Evolutionary conservation across 352 stramenopile genomes (phyloP), one percentile per base, ranked within the genome.

Genomic region (Phytophthora pisi): DNA sequence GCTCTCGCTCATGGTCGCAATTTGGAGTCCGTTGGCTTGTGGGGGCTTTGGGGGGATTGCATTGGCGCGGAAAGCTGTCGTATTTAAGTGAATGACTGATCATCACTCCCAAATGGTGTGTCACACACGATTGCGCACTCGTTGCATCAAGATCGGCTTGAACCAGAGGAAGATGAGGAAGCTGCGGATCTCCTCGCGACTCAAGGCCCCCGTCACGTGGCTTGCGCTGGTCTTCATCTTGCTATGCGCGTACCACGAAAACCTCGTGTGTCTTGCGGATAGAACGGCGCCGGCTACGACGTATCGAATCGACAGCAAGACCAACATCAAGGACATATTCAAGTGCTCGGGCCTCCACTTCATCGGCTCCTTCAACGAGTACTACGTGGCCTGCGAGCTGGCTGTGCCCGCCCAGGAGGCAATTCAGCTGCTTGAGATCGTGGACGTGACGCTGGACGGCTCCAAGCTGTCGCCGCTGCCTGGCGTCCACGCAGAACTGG

Each of bases 311-410:
- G 78, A 89, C 51, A 69, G 60, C 18, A 79, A 67, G 45, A 86
- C 77, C 45, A 70, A 82, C 47, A 67, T 88, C 42, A 67, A 81
- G 3, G 77, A 86, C 30, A 67, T 89, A 20, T 89, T 89, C 67
- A 70, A 93, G 82, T 95, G 87, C 57, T 92, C 84, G 0, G 56
- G 65, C 1, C 59, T 86, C 18, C 79, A 81, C 49, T 78, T 83
- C 1, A 93, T 96, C 28, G 88, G 88, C 15, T 84, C 72, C 38
- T 96, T 89, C 70, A 94, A 96, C 61, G 88, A 96, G 57, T 93
- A 90, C 60, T 96, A 89, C 62, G 81, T 92, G 9, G 61, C 77
- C n/a, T 96, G 88, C 53, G 64, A 71, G 43, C 70, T 94, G 10
- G n/a, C 42, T 3, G 51, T 81, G n/a, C 72, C 77, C 10, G 66